These are phyloP conservation scores for Candolleomyces eurysporus DNA, from an alignment of 768 basidiomycete species.

Conservation along the genomic window DNA sequence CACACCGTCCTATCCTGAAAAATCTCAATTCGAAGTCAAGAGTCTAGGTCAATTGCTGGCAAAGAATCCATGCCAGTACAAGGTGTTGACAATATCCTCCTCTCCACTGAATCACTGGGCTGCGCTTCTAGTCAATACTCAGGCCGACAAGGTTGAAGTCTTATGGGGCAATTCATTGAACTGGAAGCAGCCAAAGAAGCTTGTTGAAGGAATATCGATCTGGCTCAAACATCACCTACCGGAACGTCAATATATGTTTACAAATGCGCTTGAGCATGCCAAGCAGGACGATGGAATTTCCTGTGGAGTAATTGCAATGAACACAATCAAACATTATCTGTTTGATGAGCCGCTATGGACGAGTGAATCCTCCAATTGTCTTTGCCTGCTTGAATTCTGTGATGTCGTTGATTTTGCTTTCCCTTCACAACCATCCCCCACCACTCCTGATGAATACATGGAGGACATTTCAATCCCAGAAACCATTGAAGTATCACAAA, in stretches of 20 bases:
- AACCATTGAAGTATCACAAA: too few relatives aligned
- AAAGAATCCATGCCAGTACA: not conserved
- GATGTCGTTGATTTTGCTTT: not conserved
- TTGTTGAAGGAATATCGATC: not conserved
- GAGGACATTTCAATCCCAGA: too few relatives aligned
- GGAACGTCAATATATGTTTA: not conserved
- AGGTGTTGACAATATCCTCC: not conserved
- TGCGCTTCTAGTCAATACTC: not conserved
- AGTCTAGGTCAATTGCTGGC: not conserved
- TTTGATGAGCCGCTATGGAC: not conserved
- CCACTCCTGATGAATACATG: not conserved
- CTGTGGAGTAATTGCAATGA: not conserved
- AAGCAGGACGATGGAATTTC: not conserved
- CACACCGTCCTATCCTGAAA: not conserved
- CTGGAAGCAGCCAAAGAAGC: not conserved
- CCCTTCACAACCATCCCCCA: not conserved
- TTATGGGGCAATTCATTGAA: not conserved
- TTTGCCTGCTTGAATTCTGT: not conserved
- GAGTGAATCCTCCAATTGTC: not conserved
- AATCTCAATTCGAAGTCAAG: not conserved
- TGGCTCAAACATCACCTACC: not conserved
- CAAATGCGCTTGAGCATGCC: not conserved
- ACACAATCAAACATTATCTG: not conserved
- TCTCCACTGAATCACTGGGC: not conserved
- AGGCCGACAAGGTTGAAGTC: not conserved